Base-by-base conservation (phyloP, 305 asterid genomes). In the Striga hermonthica region DNA sequence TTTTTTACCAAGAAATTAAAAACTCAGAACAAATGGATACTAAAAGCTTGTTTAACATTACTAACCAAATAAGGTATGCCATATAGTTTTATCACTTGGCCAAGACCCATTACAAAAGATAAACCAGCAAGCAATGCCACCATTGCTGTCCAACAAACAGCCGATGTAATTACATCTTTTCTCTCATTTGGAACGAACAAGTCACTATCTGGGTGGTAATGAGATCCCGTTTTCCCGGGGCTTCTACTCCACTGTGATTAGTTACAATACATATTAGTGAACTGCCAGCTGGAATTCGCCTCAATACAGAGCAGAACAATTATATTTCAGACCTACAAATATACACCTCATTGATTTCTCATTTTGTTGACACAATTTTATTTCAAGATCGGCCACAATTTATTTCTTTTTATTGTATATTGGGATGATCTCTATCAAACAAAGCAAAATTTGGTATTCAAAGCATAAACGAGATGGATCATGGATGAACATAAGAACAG, bases 151-250 rank as follows among this genome's bases (percentile, higher is more conserved):
- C 95, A 90, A 67, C 95, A 87, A 50, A 76, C 45, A 0, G 95
- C 82, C 13, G 97, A 90, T 65, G 90, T 84, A 5, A 79, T 74
- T 9, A 87, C 72, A 57, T 71, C 80, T 61, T 76, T 77, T 69
- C 86, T 81, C 71, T 90, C 95, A 55, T 62, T 80, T 1, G 87
- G 86, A 44, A 77, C 84, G 62, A 90, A 90, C 76, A 90, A 71
- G 72, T 83, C 92, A 57, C 97, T 84, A 66, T 80, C 83, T 3
- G 97, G 97, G 62, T 86, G 81, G 81, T 71, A 90, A 66, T 90
- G 97, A 34, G 97, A 90, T 3, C 95, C 97, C 7, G 54, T 80
- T 76, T 88, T 90, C 47, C 96, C 95, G 1, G 96, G 95, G 75
- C 92, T 86, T 76, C 97, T 83, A 11, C 74, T 16, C 95, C 89